A percentile compares a stretch with the other conserved stretches of the same genome.
phyloP scores from a whole-genome alignment of 805 yeast species.

The Candida cerambycidarum region DNA sequence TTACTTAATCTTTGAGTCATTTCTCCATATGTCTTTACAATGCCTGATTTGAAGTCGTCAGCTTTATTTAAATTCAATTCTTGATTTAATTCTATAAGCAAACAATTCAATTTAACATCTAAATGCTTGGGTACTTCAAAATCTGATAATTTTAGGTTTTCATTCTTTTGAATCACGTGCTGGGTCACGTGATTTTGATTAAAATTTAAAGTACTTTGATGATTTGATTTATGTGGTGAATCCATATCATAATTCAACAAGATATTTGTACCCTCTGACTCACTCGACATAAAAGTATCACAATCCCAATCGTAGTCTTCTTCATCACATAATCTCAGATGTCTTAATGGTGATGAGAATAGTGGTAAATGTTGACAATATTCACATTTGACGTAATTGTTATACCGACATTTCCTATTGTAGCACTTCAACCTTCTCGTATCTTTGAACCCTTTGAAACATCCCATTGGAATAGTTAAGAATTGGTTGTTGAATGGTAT shows the following conservation, averaged over 20 bases:
- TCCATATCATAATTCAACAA: neutral
- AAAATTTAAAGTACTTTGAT: too few relatives aligned
- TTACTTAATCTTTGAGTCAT: constrained; percentile 5
- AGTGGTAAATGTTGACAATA: constrained; percentile 19
- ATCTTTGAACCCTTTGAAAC: constrained; percentile 15
- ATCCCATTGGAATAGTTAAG: constrained; percentile 10
- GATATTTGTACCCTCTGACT: neutral
- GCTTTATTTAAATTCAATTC: neutral
- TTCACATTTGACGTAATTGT: constrained; percentile 9
- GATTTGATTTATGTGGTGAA: too few relatives aligned
- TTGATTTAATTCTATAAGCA: neutral
- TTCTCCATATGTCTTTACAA: neutral
- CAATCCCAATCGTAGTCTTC: constrained; percentile 4
- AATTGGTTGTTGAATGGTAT: constrained; percentile 4
- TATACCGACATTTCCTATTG: constrained; percentile 5
- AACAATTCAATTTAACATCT: constrained; percentile 1
- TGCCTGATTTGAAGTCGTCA: neutral
- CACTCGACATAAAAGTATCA: constrained; percentile 1
- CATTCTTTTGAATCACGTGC: neutral
- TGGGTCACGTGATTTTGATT: too few relatives aligned
- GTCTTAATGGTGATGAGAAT: constrained; percentile 17
- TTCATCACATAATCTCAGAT: neutral
- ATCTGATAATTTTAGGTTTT: neutral
- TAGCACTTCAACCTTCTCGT: constrained; percentile 14
- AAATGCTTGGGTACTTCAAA: neutral